A percentile compares a stretch with the other conserved stretches of the same genome.
phyloP scores from a whole-genome alignment of 306 rosid species.

The Casuarina cunninghamiana region DNA sequence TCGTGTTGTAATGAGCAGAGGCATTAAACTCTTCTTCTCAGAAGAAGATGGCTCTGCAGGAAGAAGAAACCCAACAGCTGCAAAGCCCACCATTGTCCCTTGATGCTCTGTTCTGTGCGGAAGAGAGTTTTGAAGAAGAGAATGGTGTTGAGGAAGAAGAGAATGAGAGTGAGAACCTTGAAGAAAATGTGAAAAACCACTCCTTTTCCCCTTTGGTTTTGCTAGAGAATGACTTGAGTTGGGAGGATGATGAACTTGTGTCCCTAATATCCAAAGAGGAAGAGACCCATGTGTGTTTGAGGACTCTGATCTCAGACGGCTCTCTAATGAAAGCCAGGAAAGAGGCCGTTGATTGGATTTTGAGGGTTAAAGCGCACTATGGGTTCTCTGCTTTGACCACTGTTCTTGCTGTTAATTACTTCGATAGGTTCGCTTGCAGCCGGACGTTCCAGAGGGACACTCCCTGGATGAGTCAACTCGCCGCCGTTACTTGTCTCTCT shows the following conservation, averaged over 20 bases:
- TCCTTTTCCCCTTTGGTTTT: conserved; percentile 46
- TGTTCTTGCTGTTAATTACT: conserved; percentile 87
- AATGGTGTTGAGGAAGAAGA: conserved; percentile 33
- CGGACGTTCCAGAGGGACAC: conserved; percentile 54
- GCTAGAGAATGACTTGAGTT: conserved; percentile 50
- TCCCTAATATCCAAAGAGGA: conserved; percentile 69
- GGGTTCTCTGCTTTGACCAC: conserved; percentile 74
- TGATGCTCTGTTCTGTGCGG: conserved; percentile 71
- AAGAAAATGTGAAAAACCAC: conserved; percentile 30
- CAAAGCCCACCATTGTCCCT: conserved; percentile 46
- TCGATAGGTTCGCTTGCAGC: conserved; percentile 73
- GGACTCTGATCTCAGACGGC: conserved; percentile 36
- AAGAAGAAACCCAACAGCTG: conserved; percentile 32
- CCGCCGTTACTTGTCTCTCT: conserved; percentile 77
- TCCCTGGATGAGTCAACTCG: conserved; percentile 88
- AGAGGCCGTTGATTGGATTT: conserved; percentile 74
- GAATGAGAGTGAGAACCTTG: conserved; percentile 28
- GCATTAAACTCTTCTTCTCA: conserved; percentile 44
- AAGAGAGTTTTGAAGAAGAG: conserved; percentile 50
- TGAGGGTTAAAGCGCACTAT: conserved; percentile 50
- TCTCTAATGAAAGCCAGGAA: conserved; percentile 46
- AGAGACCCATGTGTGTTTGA: conserved; percentile 40
- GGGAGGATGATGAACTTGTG: conserved; percentile 63
- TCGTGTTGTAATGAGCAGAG: conserved; percentile 33
- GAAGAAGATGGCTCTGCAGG: conserved; percentile 58